These are phyloP conservation scores for Dianthus caryophyllus DNA, from an alignment of 148 eudicot genomes.

Conservation along the genomic window DNA sequence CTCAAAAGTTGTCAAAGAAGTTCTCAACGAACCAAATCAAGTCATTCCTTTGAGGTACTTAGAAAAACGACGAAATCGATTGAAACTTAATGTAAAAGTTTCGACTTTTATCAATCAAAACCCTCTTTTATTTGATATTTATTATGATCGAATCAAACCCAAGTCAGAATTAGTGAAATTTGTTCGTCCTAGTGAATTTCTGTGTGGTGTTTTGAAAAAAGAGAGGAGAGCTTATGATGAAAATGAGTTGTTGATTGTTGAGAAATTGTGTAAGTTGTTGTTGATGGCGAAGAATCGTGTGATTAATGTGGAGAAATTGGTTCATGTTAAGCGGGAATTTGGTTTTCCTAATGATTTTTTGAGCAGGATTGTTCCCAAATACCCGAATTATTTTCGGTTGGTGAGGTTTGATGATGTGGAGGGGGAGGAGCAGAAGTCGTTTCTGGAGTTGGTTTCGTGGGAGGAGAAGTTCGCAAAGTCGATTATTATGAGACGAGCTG, in stretches of 20 bases:
- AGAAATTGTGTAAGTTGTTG: conserved; percentile 62
- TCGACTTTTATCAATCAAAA: conserved; percentile 46
- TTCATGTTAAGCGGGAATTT: conserved; percentile 70
- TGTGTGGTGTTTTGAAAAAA: conserved; percentile 41
- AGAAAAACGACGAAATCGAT: conserved; percentile 54
- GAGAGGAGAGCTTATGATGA: conserved; percentile 36
- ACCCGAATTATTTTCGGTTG: conserved; percentile 52
- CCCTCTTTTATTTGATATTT: conserved; percentile 59
- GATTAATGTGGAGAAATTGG: conserved; percentile 53
- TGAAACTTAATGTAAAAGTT: conserved; percentile 41
- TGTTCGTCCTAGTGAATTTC: conserved; percentile 39
- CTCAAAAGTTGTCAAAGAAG: conserved; percentile 63
- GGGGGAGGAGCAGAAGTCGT: conserved; percentile 33
- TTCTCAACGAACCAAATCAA: conserved; percentile 68
- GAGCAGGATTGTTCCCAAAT: conserved; percentile 42
- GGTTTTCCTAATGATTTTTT: conserved; percentile 78
- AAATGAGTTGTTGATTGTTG: conserved; percentile 50
- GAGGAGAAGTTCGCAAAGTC: conserved; percentile 53
- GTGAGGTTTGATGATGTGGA: conserved; percentile 28
- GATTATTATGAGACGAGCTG: conserved; percentile 53
- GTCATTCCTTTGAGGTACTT: conserved; percentile 56
- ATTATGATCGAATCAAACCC: conserved; percentile 59
- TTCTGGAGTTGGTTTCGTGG: conserved; percentile 59
- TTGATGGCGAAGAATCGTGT: conserved; percentile 72
- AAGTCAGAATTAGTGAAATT: conserved; percentile 52